Base-by-base conservation (phyloP, 78 protist species). In the Dictyostelium citrinum region DNA sequence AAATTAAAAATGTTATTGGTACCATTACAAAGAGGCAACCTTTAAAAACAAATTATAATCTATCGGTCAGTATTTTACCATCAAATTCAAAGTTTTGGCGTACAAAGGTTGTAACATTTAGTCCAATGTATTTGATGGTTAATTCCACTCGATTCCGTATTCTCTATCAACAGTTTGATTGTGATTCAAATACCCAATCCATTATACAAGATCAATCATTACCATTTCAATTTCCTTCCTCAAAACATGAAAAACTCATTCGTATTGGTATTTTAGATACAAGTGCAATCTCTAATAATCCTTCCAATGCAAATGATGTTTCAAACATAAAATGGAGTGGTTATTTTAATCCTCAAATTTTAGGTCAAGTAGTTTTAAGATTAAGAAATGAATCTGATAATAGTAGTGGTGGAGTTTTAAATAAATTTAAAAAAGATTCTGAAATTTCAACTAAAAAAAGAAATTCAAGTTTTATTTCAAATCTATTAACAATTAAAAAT, bases 161-260 rank as follows among this genome's bases (percentile, higher is more conserved):
- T 0, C 70, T 31, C 71, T 88, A 88, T 45, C 85, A 88, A 46
- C 93, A 88, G 24, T 88, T 88, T 67, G 93, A 88, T 27, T 88
- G 93, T 33, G 31, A 76, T 7, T 31, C 41, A 7, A 68, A 78
- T 22, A 76, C 68, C 5, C 93, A 88, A 35, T 77, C 85, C n/a
- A 45, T 88, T 45, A 46, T 67, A 1, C 77, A 72, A 16, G 75
- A 88, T 49, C 86, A 88, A 46, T 88, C 93, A 12, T 35, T 88
- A 33, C 93, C 93, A 41, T 88, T 88, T 68, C 79, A 88, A 16
- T 88, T 88, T 70, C 93, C 93, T 8, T 88, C 93, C 2, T 37
- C 64, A 0, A 67, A 24, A 22, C 24, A 37, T 22, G 85, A 88
- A 20, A 88, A 88, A 49, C 22, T 88, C 8, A 76, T 88, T 61